These are phyloP conservation scores for Anethum foeniculum DNA, from an alignment of 140 eudicot genomes.

Conservation along the genomic window DNA sequence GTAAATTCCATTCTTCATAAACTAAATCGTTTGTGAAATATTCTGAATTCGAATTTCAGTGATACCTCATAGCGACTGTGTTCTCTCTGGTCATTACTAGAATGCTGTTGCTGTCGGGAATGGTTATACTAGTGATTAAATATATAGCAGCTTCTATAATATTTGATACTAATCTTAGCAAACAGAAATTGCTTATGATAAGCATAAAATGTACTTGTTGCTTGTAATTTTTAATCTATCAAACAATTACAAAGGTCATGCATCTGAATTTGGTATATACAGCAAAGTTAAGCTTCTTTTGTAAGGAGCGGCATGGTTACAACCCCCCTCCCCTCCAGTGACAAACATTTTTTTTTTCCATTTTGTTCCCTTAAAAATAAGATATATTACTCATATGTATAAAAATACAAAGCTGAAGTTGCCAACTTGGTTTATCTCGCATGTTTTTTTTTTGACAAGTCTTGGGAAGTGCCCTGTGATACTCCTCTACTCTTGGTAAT, in stretches of 20 bases:
- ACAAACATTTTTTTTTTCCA: not conserved
- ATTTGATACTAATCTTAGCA: not conserved
- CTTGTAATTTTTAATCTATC: not conserved
- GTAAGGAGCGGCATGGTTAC: too few species aligned
- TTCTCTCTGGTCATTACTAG: not conserved
- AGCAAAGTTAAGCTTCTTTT: too few species aligned
- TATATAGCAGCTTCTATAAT: not conserved
- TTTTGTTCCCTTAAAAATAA: not conserved
- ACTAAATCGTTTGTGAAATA: not conserved
- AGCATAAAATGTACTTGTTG: not conserved
- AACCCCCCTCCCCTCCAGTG: not conserved
- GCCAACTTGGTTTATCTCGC: not conserved
- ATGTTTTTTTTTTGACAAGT: not conserved
- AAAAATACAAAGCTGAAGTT: not conserved
- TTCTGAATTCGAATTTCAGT: not conserved
- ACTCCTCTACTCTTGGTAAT: not conserved
- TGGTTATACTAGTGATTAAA: conserved; percentile 1
- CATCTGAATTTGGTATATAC: too few species aligned
- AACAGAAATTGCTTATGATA: not conserved
- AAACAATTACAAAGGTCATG: not conserved
- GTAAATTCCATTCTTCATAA: conserved; percentile 34
- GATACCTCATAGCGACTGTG: not conserved
- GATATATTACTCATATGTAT: not conserved
- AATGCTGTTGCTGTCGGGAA: not conserved
- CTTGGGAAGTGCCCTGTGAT: not conserved